Evolutionary conservation across 805 yeast genomes (phyloP), one percentile per base, ranked within the genome.

Genomic region (Yamadazyma philogaea): DNA sequence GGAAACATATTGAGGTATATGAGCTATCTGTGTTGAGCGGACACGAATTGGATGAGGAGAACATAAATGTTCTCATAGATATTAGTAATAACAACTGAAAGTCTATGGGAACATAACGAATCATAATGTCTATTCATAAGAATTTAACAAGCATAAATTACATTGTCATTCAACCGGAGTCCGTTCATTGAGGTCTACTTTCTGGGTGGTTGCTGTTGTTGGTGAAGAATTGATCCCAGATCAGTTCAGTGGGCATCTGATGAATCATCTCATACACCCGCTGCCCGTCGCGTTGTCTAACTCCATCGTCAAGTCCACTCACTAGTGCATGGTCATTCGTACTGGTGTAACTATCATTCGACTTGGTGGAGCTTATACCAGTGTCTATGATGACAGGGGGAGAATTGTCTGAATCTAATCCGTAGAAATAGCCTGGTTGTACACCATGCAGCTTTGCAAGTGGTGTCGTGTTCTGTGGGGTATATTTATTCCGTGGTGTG

Each of bases 141-240:
- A 14, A 16, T 30, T 16, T 30, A 10, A 6, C 18, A 24, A 11
- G 15, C 18, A 30, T 30, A 30, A 10, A 4, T 6, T 16, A 30
- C 33, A 7, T 30, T 14, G 4, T 30, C 15, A n/a, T 3, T 8
- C 4, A 30, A 30, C 18, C 15, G 4, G 4, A n/a, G 3, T 3
- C 12, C 5, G 21, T 20, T 34, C 8, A 37, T 17, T 20, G 33
- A 5, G 19, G 36, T 7, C n/a, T 21, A 28, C 34, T 15, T 17
- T 15, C 31, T 32, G 12, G 18, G 35, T 42, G 12, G 27, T 30
- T 40, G 30, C 44, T 5, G 14, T 31, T 30, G 27, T 30, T 43
- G 34, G 75, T 63, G 54, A 81, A 79, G 50, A 78, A 77, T 50
- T 79, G 84, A 40, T 80, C 87, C 85, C 87, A 82, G 26, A 82